A percentile compares a stretch with the other conserved stretches of the same genome.
These are phyloP conservation scores for Immersiella caudata DNA, from an alignment of 495 filamentous ascomycete species.

Conservation along the genomic window DNA sequence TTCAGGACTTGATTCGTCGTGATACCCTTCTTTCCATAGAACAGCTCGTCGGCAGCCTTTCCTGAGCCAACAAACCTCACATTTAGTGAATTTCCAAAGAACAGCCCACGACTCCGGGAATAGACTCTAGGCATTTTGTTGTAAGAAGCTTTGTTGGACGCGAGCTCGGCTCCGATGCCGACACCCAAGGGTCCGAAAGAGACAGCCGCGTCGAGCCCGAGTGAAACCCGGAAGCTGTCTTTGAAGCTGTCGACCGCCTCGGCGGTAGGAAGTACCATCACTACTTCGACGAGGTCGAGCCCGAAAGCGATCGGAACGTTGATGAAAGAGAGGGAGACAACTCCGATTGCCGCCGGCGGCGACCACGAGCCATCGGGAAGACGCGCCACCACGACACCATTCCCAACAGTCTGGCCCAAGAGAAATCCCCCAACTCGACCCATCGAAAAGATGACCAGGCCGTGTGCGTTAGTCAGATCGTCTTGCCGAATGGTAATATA, in stretches of 20 bases:
- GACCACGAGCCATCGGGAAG: constrained; percentile 75
- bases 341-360: constrained; percentile 74
- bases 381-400: constrained; percentile 71
- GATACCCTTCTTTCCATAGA: constrained; percentile 62
- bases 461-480: not conserved
- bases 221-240: not conserved
- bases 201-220: not conserved
- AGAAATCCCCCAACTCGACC: not conserved
- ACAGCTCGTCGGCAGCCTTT: constrained; percentile 75
- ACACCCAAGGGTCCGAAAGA: not conserved
- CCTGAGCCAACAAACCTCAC: constrained; percentile 76
- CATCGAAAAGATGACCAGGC: not conserved
- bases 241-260: constrained; percentile 47
- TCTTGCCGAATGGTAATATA: not conserved
- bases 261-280: constrained; percentile 75
- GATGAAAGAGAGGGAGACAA: constrained; percentile 63
- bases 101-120: constrained; percentile 75
- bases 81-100: constrained; percentile 69
- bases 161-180: not conserved
- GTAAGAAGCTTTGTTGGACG: not conserved
- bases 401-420: constrained; percentile 42
- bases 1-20: constrained; percentile 65
- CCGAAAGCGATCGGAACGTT: constrained; percentile 61
- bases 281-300: constrained; percentile 83
- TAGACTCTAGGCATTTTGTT: constrained; percentile 42